Conservation (phyloP, 1,284 basidiomycete genomes). For the Vanrija pseudolonga region DNA sequence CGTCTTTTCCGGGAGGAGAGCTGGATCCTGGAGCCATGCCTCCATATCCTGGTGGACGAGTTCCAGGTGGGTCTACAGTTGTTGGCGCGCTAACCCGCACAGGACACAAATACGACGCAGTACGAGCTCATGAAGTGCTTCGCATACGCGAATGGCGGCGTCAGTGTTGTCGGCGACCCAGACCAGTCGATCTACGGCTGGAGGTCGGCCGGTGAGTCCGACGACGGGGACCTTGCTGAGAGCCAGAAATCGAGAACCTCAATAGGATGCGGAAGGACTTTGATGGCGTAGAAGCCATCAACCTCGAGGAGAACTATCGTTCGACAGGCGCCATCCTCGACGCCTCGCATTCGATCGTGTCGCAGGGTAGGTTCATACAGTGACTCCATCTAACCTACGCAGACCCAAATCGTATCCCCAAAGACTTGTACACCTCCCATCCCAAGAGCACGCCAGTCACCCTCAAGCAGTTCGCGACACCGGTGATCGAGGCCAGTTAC, state of each 20-base stretch:
- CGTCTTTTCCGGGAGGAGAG: slow-evolving; percentile 62
- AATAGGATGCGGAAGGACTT: slow-evolving; percentile 73
- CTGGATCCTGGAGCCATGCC: slow-evolving; percentile 60
- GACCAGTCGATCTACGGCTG: slow-evolving; percentile 92
- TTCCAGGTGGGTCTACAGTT: slow-evolving; percentile 56
- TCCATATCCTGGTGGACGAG: slow-evolving; percentile 83
- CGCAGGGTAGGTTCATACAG: slow-evolving; percentile 59
- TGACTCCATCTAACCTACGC: not conserved
- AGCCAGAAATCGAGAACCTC: slow-evolving; percentile 66
- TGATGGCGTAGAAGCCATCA: slow-evolving; percentile 61
- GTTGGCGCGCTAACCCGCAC: slow-evolving; percentile 28
- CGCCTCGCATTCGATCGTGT: slow-evolving; percentile 71
- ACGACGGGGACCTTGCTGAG: not conserved
- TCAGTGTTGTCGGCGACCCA: slow-evolving; percentile 87
- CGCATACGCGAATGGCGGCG: slow-evolving; percentile 56
- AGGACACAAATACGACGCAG: slow-evolving; percentile 85
- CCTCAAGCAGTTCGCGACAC: slow-evolving; percentile 39
- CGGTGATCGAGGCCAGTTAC: slow-evolving; percentile 60
- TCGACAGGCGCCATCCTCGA: slow-evolving; percentile 75
- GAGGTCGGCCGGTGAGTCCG: slow-evolving; percentile 62
- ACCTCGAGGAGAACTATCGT: slow-evolving; percentile 83
- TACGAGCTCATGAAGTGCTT: slow-evolving; percentile 79
- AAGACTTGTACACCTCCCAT: slow-evolving; percentile 71
- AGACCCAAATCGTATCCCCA: slow-evolving; percentile 61
- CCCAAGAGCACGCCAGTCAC: slow-evolving; percentile 59